phyloP scores from a whole-genome alignment of 1,139 yeast genomes.

The Scheffersomyces parashehatae region DNA sequence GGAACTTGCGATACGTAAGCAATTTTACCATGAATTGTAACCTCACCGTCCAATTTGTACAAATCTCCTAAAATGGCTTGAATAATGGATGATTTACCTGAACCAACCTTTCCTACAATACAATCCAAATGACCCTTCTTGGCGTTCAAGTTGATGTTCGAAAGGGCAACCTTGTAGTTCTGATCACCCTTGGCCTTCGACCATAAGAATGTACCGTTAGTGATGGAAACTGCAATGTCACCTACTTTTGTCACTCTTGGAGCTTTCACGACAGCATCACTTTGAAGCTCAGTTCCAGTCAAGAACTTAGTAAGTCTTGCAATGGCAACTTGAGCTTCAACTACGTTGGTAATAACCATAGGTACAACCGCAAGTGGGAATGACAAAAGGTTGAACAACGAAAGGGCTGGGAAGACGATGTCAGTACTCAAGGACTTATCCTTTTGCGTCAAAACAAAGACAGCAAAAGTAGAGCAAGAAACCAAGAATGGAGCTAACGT shows the following conservation, averaged over 20 bases:
- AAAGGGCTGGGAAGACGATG: slow-evolving; percentile 90
- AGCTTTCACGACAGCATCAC: slow-evolving; percentile 66
- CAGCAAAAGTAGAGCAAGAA: slow-evolving; percentile 87
- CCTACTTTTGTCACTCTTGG: slow-evolving; percentile 57
- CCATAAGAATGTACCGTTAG: slow-evolving; percentile 87
- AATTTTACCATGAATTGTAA: slow-evolving; percentile 70
- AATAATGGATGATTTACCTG: slow-evolving; percentile 86
- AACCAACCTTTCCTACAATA: slow-evolving; percentile 90
- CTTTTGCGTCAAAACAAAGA: slow-evolving; percentile 64
- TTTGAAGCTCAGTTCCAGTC: slow-evolving; percentile 76
- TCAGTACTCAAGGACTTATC: slow-evolving; percentile 80
- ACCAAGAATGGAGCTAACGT: slow-evolving; percentile 88
- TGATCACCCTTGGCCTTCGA: slow-evolving; percentile 66
- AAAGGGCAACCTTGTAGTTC: slow-evolving; percentile 71
- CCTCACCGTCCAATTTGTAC: slow-evolving; percentile 75
- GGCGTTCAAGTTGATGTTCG: slow-evolving; percentile 67
- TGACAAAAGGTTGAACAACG: slow-evolving; percentile 78
- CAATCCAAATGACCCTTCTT: slow-evolving; percentile 82
- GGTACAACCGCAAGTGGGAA: slow-evolving; percentile 97
- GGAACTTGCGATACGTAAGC: slow-evolving; percentile 92
- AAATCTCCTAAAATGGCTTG: slow-evolving; percentile 87
- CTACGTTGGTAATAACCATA: slow-evolving; percentile 78
- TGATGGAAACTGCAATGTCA: slow-evolving; percentile 68
- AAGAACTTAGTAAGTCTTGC: slow-evolving; percentile 74
- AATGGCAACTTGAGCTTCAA: slow-evolving; percentile 90